These are phyloP conservation scores for Trichoderma sp. DNA, from an alignment of 2,329 filamentous ascomycete genomes.

Conservation along the genomic window DNA sequence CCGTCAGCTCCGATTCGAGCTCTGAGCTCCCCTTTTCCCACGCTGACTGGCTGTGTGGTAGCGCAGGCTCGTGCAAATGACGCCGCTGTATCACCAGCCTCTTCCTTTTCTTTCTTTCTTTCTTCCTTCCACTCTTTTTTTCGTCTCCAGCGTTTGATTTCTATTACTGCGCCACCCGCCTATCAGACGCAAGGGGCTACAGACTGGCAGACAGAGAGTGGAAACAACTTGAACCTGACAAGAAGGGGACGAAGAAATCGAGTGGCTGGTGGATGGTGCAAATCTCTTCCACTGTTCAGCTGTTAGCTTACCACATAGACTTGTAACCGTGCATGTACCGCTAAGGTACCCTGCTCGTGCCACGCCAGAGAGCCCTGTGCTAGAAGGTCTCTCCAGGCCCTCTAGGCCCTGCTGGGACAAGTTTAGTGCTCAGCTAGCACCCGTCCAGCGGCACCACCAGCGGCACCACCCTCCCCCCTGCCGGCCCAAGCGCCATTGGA, in stretches of 20 bases:
- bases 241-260: neutral
- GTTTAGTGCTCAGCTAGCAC: constrained; percentile 8
- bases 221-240: neutral
- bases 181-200: neutral
- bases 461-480: constrained; percentile 29
- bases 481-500: constrained; percentile 34
- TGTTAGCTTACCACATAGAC: neutral
- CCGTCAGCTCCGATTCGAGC: neutral
- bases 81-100: constrained; percentile 14
- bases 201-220: neutral
- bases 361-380: neutral
- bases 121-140: neutral
- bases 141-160: neutral
- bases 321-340: neutral
- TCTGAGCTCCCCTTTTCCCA: neutral
- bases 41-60: constrained; percentile 7
- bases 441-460: constrained; percentile 22
- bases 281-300: neutral
- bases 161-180: constrained; percentile 5
- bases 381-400: neutral
- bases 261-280: constrained; percentile 5
- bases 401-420: neutral
- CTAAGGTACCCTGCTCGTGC: neutral
- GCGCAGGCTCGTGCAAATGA: constrained; percentile 10
- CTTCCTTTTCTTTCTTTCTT: constrained; percentile 3